Evolutionary conservation across 176 grass and related monocot species (phyloP).

Genomic region (Dactylis glomerata): DNA sequence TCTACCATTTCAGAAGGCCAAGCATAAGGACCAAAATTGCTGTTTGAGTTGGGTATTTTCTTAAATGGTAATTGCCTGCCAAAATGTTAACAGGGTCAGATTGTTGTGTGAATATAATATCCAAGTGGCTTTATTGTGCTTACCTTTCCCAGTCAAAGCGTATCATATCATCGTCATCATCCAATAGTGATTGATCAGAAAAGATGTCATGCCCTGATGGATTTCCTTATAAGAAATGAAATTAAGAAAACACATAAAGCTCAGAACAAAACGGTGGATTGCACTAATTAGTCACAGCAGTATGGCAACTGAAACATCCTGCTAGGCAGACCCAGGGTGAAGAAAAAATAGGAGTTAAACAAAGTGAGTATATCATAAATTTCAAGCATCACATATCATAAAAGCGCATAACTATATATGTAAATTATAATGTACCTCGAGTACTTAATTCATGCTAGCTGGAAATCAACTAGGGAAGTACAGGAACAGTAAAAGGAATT

Average conservation of each 20-base stretch:
- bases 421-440: not conserved
- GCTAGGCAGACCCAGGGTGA: conserved; percentile 1
- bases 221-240: conserved; percentile 28
- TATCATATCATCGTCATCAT: conserved; percentile 10
- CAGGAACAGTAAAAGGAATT: conserved; percentile 4
- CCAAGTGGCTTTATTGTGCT: conserved; percentile 19
- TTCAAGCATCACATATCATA: conserved; percentile 8
- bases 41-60: conserved; percentile 33
- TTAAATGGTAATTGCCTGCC: conserved; percentile 30
- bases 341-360: not conserved
- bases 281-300: conserved; percentile 15
- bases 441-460: conserved; percentile 19
- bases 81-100: conserved; percentile 29
- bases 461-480: conserved; percentile 13
- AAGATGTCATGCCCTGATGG: conserved; percentile 30
- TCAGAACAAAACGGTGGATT: not conserved
- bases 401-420: not conserved
- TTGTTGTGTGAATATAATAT: conserved; percentile 1
- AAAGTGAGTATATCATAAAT: conserved; percentile 18
- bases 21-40: conserved; percentile 32
- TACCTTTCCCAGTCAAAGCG: conserved; percentile 52
- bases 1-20: conserved; percentile 33
- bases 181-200: conserved; percentile 31
- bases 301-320: conserved; percentile 2
- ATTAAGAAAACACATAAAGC: conserved; percentile 6